Evolutionary conservation across 2,329 filamentous ascomycete species (phyloP).

Genomic region (Hymenoscyphus repandus): DNA sequence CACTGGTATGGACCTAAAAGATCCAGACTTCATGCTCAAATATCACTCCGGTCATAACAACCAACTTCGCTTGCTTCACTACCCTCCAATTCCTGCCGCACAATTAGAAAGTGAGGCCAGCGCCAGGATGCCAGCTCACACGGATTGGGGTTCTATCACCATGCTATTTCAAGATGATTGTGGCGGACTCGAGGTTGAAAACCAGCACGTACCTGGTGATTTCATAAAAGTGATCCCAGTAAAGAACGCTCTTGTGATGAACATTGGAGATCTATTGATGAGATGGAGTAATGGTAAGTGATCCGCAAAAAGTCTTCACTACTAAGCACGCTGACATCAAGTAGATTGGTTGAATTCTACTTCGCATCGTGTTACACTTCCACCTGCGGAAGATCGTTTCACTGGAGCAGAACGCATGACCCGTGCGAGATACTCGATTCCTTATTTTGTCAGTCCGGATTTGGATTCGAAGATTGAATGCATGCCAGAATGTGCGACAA

Average conservation of each 20-base stretch:
- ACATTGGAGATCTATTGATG: constrained; percentile 45
- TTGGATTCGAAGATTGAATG: constrained; percentile 46
- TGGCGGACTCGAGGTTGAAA: constrained; percentile 45
- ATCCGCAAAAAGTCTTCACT: neutral
- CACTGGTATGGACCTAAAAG: constrained; percentile 41
- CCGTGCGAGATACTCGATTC: constrained; percentile 51
- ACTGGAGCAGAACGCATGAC: constrained; percentile 39
- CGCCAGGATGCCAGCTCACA: constrained; percentile 46
- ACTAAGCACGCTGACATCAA: neutral
- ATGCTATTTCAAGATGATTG: constrained; percentile 49
- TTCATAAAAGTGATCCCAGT: constrained; percentile 38
- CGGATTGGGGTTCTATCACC: constrained; percentile 46
- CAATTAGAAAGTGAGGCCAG: constrained; percentile 37
- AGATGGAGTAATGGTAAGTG: constrained; percentile 44
- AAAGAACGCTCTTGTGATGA: constrained; percentile 41
- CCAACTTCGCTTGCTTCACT: constrained; percentile 56
- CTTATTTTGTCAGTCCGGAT: constrained; percentile 52
- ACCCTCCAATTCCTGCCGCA: constrained; percentile 43
- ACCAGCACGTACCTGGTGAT: constrained; percentile 33
- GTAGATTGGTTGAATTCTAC: constrained; percentile 46
- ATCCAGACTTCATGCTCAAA: constrained; percentile 39
- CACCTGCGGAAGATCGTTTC: constrained; percentile 36
- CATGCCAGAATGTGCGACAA: constrained; percentile 41
- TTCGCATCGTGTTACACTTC: constrained; percentile 46
- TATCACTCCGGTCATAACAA: constrained; percentile 52